Base-by-base conservation (phyloP, 192 early-diverging fungal genomes). In the Allomyces arbusculus region DNA sequence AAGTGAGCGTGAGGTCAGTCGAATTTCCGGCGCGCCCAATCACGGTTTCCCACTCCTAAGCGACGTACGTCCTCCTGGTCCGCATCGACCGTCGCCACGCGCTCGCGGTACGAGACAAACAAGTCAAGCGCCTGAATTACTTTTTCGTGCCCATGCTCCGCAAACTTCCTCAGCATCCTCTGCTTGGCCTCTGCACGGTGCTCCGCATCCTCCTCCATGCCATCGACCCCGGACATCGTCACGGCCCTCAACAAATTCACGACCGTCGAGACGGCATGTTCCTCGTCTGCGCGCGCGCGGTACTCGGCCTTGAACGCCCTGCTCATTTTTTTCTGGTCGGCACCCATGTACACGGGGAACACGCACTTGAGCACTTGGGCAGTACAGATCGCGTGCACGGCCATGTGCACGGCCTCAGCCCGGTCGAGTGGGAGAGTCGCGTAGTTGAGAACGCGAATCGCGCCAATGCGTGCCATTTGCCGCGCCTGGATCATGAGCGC, bases 401-500 rank as follows among this genome's bases (percentile, higher is more conserved):
- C 79, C 72, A 16, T 66, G 70, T 16, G 70, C 69, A 24, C 76
- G 76, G 14, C 77, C 70, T 10, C 70, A 69, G 28, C 25, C 9
- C 19, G 23, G n/a, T 12, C 72, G 70, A 5, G 19, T 45, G 69
- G 79, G 10, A 82, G 76, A 70, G 87, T 79, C 45, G 82, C 85
- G 71, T 88, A 87, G 68, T 94, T 82, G 22, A 99, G 69, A 1
- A 94, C 86, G 65, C 95, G 95, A 55, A 95, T 74, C 11, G 94
- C 85, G 22, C 89, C 74, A 65, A 92, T 85, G 20, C 91, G 78
- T 3, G 86, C 75, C 73, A 92, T 80, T 68, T 83, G 86, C 65
- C 82, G 85, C 73, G 92, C 88, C 85, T 89, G 90, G 69, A 93
- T 77, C 80, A 95, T 81, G 33, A 95, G 76, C 22, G 92, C 73